Evolutionary conservation across 257 asterid species (phyloP).

Genomic region (Primulina huaijiensis): DNA sequence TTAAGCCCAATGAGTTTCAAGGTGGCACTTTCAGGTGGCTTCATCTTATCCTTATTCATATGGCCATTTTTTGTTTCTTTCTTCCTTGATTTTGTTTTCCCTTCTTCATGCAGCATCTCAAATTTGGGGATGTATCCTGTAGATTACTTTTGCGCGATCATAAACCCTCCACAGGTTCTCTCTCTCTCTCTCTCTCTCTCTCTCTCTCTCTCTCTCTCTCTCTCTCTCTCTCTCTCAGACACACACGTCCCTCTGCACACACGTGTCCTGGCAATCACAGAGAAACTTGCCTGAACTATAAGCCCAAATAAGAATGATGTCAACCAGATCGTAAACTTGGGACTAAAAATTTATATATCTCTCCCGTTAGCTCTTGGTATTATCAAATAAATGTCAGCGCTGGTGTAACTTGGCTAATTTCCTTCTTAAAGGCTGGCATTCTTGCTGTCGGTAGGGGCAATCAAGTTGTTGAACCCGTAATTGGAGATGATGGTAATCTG

Average conservation of each 20-base stretch:
- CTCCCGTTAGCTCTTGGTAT: not conserved
- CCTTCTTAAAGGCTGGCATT: slow-evolving; percentile 80
- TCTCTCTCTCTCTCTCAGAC: slow-evolving; percentile 30
- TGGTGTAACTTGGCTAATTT: slow-evolving; percentile 28
- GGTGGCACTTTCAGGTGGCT: slow-evolving; percentile 98
- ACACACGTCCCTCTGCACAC: not conserved
- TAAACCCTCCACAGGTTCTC: slow-evolving; percentile 95
- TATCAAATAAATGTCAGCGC: not conserved
- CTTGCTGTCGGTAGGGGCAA: slow-evolving; percentile 97
- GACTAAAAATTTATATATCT: not conserved
- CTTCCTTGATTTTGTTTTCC: slow-evolving; percentile 17
- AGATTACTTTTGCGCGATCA: slow-evolving; percentile 91
- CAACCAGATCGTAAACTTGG: not conserved
- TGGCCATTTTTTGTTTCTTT: slow-evolving; percentile 16
- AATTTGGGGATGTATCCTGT: slow-evolving; percentile 99
- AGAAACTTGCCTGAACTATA: not conserved
- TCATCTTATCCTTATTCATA: slow-evolving; percentile 1
- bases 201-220: slow-evolving; percentile 36
- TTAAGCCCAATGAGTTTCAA: slow-evolving; percentile 94
- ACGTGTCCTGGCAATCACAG: not conserved
- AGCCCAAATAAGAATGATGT: not conserved
- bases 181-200: slow-evolving; percentile 36
- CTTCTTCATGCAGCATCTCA: slow-evolving; percentile 69
- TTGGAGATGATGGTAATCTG: slow-evolving; percentile 73
- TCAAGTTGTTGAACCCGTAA: slow-evolving; percentile 80